phyloP scores from a whole-genome alignment of 371 early-diverging fungal species.

The Mortierella polycephala region DNA sequence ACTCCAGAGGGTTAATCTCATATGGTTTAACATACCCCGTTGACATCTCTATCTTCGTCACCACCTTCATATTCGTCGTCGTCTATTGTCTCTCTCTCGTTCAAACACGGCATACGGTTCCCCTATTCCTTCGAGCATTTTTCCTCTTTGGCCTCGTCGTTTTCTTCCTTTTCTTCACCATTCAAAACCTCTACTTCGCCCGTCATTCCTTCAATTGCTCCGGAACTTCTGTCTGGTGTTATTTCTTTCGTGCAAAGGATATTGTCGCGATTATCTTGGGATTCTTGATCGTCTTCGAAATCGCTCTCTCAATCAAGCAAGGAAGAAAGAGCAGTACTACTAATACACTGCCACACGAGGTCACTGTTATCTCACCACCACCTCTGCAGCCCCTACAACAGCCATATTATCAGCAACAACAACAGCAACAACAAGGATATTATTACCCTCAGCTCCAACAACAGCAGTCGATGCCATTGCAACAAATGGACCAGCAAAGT shows the following conservation, averaged over 20 bases:
- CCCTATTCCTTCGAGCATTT: constrained; percentile 2
- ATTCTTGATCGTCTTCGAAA: no score
- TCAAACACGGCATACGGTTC: not conserved
- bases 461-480: constrained; percentile 5
- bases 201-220: no score
- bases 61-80: not conserved
- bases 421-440: not conserved
- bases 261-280: no score
- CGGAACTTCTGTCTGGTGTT: constrained; percentile 3
- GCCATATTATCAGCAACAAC: constrained; percentile 6
- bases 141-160: constrained; percentile 3
- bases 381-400: not conserved
- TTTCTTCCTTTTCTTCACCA: no score
- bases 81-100: constrained; percentile 3
- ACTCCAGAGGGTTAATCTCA: no score
- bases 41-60: not conserved
- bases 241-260: no score
- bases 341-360: not conserved
- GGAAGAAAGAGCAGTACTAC: not conserved
- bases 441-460: not conserved
- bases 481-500: not conserved
- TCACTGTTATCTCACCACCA: constrained; percentile 2
- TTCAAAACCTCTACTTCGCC: no score
- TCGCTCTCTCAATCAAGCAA: constrained; percentile 1
- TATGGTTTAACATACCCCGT: no score